Evolutionary conservation across 441 rosid species (phyloP), one percentile per base, ranked within the genome.

Genomic region (Pelargonium fulgidum): DNA sequence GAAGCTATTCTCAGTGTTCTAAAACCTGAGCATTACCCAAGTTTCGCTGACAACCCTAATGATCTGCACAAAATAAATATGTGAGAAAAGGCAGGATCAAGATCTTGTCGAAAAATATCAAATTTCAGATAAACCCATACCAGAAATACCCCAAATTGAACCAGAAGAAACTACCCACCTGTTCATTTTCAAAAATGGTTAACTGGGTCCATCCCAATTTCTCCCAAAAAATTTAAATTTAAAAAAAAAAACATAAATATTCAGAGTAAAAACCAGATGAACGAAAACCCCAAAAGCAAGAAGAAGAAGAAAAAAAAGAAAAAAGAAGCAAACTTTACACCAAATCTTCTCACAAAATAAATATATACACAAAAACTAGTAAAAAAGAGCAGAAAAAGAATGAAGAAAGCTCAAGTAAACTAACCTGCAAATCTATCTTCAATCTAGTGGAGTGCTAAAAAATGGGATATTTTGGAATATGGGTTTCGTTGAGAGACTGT

Each of bases 211-310:
- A 54, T 36, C 41, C 41, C 7, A 36, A 36, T 36, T 36, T 36
- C 8, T 36, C 41, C 41, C 24, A 56, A 41, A 58, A 68, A 17
- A 9, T 2, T 29, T 29, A 8, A 67, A 68, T 8, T 8, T 1
- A 13, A 7, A 50, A 8, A 8, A 4, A 67, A 17, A 65, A 42
- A 45, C 64, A 69, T 22, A 56, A 50, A 67, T 6, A 10, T 52
- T 13, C 16, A 48, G 12, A 50, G 16, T 0, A 66, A 26, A 13
- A 24, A 13, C 2, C 44, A 66, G 62, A 33, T 17, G 29, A 63
- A 48, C 58, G 48, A 9, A 65, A 56, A 75, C 56, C 72, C 36
- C 58, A 52, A 50, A 74, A 39, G 65, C 71, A 42, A 54, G 24
- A 62, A 68, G 19, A 52, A 1, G 13, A 29, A 29, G 8, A 50